Conservation (phyloP, 2,329 filamentous ascomycete species). For the Phoma sp. region DNA sequence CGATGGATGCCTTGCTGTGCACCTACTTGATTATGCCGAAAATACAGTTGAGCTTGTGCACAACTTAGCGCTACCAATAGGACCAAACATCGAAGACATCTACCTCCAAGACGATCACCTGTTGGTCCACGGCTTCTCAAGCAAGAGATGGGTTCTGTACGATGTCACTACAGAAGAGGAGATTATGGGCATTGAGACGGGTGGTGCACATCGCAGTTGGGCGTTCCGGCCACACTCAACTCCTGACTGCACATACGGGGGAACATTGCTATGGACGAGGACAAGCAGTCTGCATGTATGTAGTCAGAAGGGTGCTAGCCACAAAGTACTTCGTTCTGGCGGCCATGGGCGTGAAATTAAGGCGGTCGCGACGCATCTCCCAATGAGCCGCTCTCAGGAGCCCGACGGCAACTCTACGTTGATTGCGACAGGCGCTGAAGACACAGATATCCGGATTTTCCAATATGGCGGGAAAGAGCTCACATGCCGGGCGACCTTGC, state of each 20-base stretch:
- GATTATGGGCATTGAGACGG: slow-evolving; percentile 76
- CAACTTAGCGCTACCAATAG: slow-evolving; percentile 71
- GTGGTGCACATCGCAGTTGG: slow-evolving; percentile 82
- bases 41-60: slow-evolving; percentile 61
- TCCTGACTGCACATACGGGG: slow-evolving; percentile 26
- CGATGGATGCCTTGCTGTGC: slow-evolving; percentile 77
- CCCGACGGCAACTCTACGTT: slow-evolving; percentile 35
- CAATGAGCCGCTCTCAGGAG: slow-evolving; percentile 17
- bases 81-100: slow-evolving; percentile 76
- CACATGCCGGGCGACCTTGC: slow-evolving; percentile 67
- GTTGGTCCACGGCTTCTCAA: slow-evolving; percentile 79
- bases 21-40: slow-evolving; percentile 43
- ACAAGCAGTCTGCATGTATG: slow-evolving; percentile 60
- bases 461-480: slow-evolving; percentile 47
- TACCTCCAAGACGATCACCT: slow-evolving; percentile 64
- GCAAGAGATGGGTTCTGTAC: slow-evolving; percentile 80
- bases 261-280: slow-evolving; percentile 76
- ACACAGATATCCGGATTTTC: slow-evolving; percentile 79
- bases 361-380: slow-evolving; percentile 55
- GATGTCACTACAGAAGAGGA: slow-evolving; percentile 75
- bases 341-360: slow-evolving; percentile 89
- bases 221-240: slow-evolving; percentile 54
- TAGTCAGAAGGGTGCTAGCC: slow-evolving; percentile 50
- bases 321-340: slow-evolving; percentile 65
- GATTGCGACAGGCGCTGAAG: slow-evolving; percentile 72